phyloP scores from a whole-genome alignment of 2,329 filamentous ascomycete genomes.

The Colletotrichum higginsianum region DNA sequence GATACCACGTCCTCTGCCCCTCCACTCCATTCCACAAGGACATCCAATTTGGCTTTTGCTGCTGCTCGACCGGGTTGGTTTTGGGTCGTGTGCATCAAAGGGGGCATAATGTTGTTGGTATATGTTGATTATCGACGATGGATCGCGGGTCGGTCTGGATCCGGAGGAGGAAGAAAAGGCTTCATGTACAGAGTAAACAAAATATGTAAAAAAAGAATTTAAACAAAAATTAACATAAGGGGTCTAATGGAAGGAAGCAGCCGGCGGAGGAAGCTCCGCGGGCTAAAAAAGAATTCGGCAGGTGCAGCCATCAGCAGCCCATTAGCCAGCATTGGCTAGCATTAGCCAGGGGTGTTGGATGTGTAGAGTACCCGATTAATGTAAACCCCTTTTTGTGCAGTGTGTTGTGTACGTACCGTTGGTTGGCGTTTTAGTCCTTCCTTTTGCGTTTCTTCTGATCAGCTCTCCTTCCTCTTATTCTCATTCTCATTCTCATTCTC shows the following conservation, averaged over 20 bases:
- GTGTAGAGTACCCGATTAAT: not conserved
- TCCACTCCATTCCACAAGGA: not conserved
- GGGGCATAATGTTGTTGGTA: no score
- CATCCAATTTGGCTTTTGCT: not conserved
- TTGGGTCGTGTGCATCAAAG: not conserved
- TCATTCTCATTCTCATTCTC: slow-evolving; percentile 6
- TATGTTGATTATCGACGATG: no score
- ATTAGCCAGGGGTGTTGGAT: not conserved
- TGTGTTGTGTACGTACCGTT: slow-evolving; percentile 20
- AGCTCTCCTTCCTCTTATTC: not conserved
- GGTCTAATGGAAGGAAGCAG: slow-evolving; percentile 4
- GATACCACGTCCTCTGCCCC: not conserved
- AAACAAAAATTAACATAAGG: no score
- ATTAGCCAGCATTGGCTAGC: no score
- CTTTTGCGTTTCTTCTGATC: slow-evolving; percentile 5
- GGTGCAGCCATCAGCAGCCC: no score
- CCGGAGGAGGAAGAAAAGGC: not conserved
- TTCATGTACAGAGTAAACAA: no score
- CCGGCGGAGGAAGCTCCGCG: slow-evolving; percentile 7
- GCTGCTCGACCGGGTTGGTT: not conserved
- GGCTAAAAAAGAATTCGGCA: slow-evolving; percentile 12
- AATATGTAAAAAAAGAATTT: no score
- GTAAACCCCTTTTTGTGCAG: slow-evolving; percentile 10
- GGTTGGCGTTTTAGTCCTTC: not conserved
- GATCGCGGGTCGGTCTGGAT: not conserved